Base-by-base conservation (phyloP, 169 alveolate genomes). In the Eimeria acervulina region DNA sequence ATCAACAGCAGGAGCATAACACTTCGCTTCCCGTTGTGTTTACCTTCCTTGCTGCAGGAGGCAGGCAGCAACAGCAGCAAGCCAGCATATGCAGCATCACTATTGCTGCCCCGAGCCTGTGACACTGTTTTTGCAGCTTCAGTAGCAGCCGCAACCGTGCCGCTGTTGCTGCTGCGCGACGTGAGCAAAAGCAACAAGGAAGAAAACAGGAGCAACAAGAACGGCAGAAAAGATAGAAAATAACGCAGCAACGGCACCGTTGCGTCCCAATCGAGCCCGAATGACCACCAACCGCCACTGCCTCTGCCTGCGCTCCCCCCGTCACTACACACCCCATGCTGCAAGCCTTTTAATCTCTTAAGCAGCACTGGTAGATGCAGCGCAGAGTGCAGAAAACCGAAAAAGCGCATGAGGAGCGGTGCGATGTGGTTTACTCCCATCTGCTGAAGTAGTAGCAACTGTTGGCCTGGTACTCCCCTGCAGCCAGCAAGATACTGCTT, bases 21-120 rank as follows among this genome's bases (percentile, higher is more conserved):
- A 26, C 63, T 23, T 10, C 88, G 88, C 63, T 78, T 78, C 10
- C 80, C 80, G 42, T 47, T 17, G 38, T 78, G 1, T 26, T 78
- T 38, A 23, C 90, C n/a, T 28, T 44, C 61, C 47, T 28, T 47
- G 90, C 90, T 28, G 87, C 61, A 76, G 59, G 40, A 36, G 40
- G 40, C 61, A 12, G 59, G 87, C 87, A 76, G 87, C 87, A 76
- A n/a, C 87, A 38, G 87, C 87, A 76, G 87, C 87, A 76, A 76
- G 61, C 40, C 87, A 23, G 40, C 59, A 38, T 81, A 47, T 28
- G 90, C 90, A 31, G 90, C 90, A 28, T 81, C 90, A 72, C 90
- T 81, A 26, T 47, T 81, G 90, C 74, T 81, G 74, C 90, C 40
- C 28, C 90, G 55, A 3, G 47, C 31, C 31, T 26, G 88, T 44